Evolutionary conservation across 1,284 basidiomycete genomes (phyloP), one percentile per base, ranked within the genome.

Genomic region (Cystobasidium slooffiae): DNA sequence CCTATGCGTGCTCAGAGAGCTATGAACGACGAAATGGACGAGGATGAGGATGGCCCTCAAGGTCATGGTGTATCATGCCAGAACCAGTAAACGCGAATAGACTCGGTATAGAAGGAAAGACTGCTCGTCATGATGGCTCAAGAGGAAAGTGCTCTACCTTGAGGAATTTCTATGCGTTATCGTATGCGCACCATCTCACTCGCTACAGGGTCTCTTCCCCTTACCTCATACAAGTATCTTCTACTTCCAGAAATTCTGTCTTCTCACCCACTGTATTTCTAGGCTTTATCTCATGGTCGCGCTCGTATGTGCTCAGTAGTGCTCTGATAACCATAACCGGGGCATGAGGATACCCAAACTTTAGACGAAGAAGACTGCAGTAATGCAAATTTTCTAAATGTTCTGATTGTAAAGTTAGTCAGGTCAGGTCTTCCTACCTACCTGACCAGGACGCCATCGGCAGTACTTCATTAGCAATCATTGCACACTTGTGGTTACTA

Each of bases 1-100:
- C 88, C 85, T 75, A 82, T 88, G 74, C 81, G 82, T 52, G 85
- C 79, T 47, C 65, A 84, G 80, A 85, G 83, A 59, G 83, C 85
- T 67, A 82, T 91, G 76, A 85, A 86, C 92, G 93, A 96, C 78
- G 93, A 96, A 78, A 85, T 85, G 58, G 88, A 88, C 8, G 81
- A 75, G 12, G 74, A 69, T 24, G 59, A 69, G 46, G 67, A 68
- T 62, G 63, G 63, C 44, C 51, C 51, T 55, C 66, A 69, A 52
- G 74, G 66, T 10, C 67, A 69, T 22, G 74, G 70, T 44, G 70
- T 73, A 7, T 73, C 70, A 43, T 73, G 70, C 63, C 70, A 73
- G 70, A 73, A 73, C 53, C 70, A 73, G 70, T 73, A 66, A 66
- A 63, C 31, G 31, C 31, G 31, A 31, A 31, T 31, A 31, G 31